Evolutionary conservation across 1,284 basidiomycete species (phyloP), one percentile per base, ranked within the genome.

Genomic region (Ceratobasidium sp.): DNA sequence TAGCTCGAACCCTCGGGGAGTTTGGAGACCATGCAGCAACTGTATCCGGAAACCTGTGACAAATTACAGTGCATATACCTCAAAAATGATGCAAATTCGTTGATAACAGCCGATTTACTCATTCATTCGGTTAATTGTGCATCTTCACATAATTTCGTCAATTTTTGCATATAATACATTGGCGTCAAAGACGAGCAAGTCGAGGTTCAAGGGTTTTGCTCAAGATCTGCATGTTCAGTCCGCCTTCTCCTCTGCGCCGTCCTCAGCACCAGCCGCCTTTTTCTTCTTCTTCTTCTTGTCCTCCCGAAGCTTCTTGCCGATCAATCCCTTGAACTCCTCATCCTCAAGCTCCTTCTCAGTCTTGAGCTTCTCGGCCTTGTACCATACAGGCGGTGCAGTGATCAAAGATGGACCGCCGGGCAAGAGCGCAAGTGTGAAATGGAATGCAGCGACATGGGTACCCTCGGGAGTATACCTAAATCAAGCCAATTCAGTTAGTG

Each of bases 251-350:
- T 77, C 81, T 10, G 77, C 82, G 16, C 77, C 80, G 23, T 74
- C 76, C 73, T 78, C 79, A 59, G 83, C 84, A 39, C 79, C 85
- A 73, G 87, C 87, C 70, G 85, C 83, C 79, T 89, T 87, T 84
- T 93, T 94, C 85, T 92, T 94, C 85, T 92, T 92, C 83, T 87
- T 92, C 88, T 96, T 97, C 89, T 94, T 97, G 81, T 84, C 89
- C 81, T 95, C 93, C 74, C 96, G 89, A 76, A 98, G 83, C 75
- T 89, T 90, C 81, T 91, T 90, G 61, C 90, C 84, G 75, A 98
- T 82, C 48, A 94, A 83, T 43, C 86, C 84, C 83, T 95, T 94
- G 78, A 95, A 82, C 78, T 92, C 92, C 77, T 91, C 89, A 77
- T 97, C 93, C 81, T 95, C 89, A 75, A 98, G 84, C 80, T 93